Evolutionary conservation across 2,329 filamentous ascomycete species (phyloP).

Genomic region (Neofusicoccum sp.): DNA sequence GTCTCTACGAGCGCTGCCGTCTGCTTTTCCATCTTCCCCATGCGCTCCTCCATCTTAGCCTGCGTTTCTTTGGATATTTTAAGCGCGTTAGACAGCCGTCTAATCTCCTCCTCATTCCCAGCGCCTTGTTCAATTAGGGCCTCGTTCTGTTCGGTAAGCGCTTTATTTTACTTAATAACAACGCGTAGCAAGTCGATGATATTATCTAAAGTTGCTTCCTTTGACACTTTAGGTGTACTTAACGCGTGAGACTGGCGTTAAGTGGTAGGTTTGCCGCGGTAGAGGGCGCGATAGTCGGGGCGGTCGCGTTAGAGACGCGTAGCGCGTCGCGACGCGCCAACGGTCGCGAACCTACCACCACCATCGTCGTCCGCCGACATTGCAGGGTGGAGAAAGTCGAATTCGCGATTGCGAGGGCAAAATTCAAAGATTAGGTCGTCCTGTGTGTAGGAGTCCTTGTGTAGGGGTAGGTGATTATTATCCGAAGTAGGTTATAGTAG

Average conservation of each 20-base stretch:
- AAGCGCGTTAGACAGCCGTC: background rate
- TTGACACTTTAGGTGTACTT: too few relatives aligned
- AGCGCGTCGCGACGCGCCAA: constrained; percentile 1
- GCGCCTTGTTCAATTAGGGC: background rate
- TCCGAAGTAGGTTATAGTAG: too few relatives aligned
- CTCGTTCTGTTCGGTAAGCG: background rate
- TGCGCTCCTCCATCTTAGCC: background rate
- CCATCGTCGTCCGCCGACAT: background rate
- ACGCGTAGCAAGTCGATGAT: too few relatives aligned
- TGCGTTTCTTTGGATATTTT: background rate
- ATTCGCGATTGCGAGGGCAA: background rate
- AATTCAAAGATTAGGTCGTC: too few relatives aligned
- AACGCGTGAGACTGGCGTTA: too few relatives aligned
- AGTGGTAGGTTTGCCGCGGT: too few relatives aligned
- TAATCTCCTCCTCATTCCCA: background rate
- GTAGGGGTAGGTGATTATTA: too few relatives aligned
- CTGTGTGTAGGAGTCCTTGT: too few relatives aligned
- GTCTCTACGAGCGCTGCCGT: background rate
- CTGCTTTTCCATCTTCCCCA: background rate
- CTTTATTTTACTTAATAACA: too few relatives aligned
- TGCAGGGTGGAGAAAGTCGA: background rate
- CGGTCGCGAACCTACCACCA: background rate
- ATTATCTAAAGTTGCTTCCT: too few relatives aligned
- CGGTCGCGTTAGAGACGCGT: background rate
- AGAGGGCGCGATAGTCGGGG: too few relatives aligned